Evolutionary conservation across 495 filamentous ascomycete genomes (phyloP), one percentile per base, ranked within the genome.

Genomic region (Immersiella caudata): DNA sequence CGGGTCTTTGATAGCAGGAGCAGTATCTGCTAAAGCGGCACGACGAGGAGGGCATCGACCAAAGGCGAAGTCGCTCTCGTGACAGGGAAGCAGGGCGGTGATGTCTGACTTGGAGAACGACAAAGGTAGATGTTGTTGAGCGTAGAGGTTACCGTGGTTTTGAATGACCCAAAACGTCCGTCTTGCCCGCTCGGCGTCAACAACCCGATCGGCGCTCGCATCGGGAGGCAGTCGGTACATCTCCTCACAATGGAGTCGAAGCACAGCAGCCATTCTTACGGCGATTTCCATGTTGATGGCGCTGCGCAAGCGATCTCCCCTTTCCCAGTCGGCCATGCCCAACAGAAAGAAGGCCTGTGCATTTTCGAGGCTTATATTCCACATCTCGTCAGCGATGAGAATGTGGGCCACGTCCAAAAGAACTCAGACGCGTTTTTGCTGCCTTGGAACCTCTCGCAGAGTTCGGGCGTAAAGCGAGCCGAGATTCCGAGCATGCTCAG

Each of bases 231-330:
- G 74, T 50, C 72, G 70, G 52, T 81, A 81, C 0, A 78, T 75
- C 50, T 81, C 79, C 52, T 81, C 79, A 25, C 79, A 77, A 68
- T 81, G 79, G 2, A 81, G 76, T n/a, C 72, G 72, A 69, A 81
- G 71, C 20, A 81, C 52, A 2, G 73, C 77, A 20, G 79, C 79
- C 77, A 81, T 77, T 50, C 77, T 69, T 26, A 81, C 76, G 16
- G 79, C 78, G 52, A 81, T 75, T 20, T 78, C 79, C 69, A 79
- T 78, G 66, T 78, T 73, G 18, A 80, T 79, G 33, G 74, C 74
- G 70, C 78, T 80, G 8, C 74, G 73, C 26, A 75, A 74, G 50
- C 73, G 74, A 36, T 80, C 76, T 9, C 77, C 79, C 14, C 74
- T 77, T 16, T 77, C 79, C 64, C 77, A 78, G 51, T 81, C 77